Percentiles rank a stretch among this genome's conserved stretches.
Evolutionary conservation across 345 rosid species (phyloP).

Genomic region (Anastatica hierochuntica): DNA sequence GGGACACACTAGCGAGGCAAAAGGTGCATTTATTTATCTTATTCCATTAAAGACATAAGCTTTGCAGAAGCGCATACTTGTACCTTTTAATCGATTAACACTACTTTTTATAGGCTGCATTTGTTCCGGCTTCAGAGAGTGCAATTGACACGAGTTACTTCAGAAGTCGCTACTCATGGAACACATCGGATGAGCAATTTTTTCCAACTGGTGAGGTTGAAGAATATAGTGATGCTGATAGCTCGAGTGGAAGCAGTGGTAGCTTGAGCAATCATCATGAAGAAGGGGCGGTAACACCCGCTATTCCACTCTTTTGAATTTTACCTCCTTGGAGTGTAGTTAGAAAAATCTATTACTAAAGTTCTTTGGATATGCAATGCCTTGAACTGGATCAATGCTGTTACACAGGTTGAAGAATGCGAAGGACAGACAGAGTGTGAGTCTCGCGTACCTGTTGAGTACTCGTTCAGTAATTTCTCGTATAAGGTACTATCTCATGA

Average conservation of each 20-base stretch:
- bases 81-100: background rate
- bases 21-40: constrained; percentile 39
- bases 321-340: too few species aligned
- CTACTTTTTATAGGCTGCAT: constrained; percentile 53
- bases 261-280: constrained; percentile 61
- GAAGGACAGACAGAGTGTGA: constrained; percentile 50
- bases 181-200: constrained; percentile 35
- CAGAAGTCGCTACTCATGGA: constrained; percentile 66
- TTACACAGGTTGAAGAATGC: constrained; percentile 67
- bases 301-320: constrained; percentile 3
- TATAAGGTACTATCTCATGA: constrained; percentile 54
- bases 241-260: constrained; percentile 68
- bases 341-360: too few species aligned
- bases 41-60: background rate
- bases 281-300: constrained; percentile 52
- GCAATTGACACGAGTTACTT: constrained; percentile 87
- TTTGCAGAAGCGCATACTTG: background rate
- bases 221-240: constrained; percentile 71
- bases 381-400: constrained; percentile 12
- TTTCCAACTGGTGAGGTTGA: constrained; percentile 53
- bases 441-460: constrained; percentile 46
- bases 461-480: constrained; percentile 82
- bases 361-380: constrained; percentile 8
- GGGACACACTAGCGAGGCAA: constrained; percentile 88
- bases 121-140: constrained; percentile 72